Percentiles rank a stretch among this genome's conserved stretches.
Evolutionary conservation across 495 filamentous ascomycete species (phyloP).

Genomic region (Penicillium flavigenum): DNA sequence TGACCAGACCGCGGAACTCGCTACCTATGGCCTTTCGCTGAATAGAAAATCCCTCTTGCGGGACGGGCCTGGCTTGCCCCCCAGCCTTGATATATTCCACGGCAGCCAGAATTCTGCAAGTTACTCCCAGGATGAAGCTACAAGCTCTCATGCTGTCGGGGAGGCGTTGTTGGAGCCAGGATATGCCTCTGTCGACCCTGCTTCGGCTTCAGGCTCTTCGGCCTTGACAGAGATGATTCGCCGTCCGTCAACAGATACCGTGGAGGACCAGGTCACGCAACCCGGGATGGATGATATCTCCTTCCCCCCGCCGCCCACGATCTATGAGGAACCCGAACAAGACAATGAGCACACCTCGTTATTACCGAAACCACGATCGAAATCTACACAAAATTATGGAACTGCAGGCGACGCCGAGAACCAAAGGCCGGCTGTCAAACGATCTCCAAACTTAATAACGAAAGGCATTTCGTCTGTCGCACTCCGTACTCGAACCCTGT

Average conservation of each 20-base stretch:
- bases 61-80: conserved; percentile 34
- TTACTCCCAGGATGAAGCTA: conserved; percentile 19
- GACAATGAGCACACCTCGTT: conserved; percentile 47
- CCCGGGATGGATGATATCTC: conserved; percentile 20
- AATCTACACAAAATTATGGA: conserved; percentile 37
- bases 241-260: conserved; percentile 45
- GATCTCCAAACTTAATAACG: conserved; percentile 18
- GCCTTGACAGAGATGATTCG: conserved; percentile 64
- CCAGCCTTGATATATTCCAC: conserved; percentile 40
- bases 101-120: conserved; percentile 12
- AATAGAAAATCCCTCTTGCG: conserved; percentile 36
- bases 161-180: conserved; percentile 17
- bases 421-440: conserved; percentile 24
- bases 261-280: conserved; percentile 27
- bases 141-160: conserved; percentile 13
- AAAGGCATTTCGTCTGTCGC: conserved; percentile 28
- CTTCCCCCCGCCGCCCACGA: conserved; percentile 21
- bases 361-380: conserved; percentile 38
- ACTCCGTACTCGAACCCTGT: conserved; percentile 27
- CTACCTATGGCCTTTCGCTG: conserved; percentile 73
- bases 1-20: conserved; percentile 88
- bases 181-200: conserved; percentile 11
- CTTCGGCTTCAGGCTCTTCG: conserved; percentile 41
- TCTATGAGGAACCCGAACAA: conserved; percentile 22
- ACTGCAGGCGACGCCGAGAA: conserved; percentile 40